Conservation (phyloP, 371 early-diverging fungal genomes). For the Funneliformis caledonium region DNA sequence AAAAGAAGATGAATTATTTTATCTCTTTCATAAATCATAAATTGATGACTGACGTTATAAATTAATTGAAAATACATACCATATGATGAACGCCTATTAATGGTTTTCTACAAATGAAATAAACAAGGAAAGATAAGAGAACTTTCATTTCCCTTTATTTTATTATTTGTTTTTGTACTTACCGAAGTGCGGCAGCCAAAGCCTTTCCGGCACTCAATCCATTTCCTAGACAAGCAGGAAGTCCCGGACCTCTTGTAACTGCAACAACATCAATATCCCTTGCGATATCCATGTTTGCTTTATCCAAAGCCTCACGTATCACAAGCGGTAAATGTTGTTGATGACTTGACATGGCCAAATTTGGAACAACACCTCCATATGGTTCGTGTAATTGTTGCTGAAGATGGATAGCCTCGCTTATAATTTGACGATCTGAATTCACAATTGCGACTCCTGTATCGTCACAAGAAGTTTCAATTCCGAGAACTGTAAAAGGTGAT, state of each 20-base stretch:
- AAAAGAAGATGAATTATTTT: background rate
- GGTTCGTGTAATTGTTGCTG: slow-evolving; percentile 78
- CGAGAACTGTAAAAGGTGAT: slow-evolving; percentile 56
- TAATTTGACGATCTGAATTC: slow-evolving; percentile 67
- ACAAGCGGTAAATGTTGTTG: slow-evolving; percentile 69
- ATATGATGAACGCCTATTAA: slow-evolving; percentile 87
- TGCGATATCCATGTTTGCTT: slow-evolving; percentile 56
- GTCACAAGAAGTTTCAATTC: slow-evolving; percentile 86
- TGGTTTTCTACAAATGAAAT: slow-evolving; percentile 54
- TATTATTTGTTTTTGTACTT: background rate
- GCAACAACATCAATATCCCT: slow-evolving; percentile 79
- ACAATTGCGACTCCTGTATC: slow-evolving; percentile 85
- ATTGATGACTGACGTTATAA: background rate
- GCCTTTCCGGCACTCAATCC: slow-evolving; percentile 82
- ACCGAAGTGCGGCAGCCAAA: slow-evolving; percentile 71
- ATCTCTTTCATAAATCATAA: background rate
- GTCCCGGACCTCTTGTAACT: slow-evolving; percentile 84
- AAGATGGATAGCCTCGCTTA: slow-evolving; percentile 66
- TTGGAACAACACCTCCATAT: slow-evolving; percentile 84
- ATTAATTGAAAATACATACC: slow-evolving; percentile 52
- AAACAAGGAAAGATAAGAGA: slow-evolving; percentile 3
- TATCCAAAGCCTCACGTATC: slow-evolving; percentile 64
- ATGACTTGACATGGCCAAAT: slow-evolving; percentile 75
- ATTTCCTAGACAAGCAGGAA: slow-evolving; percentile 76
- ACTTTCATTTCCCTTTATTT: background rate